Evolutionary conservation across 176 grass and related monocot genomes (phyloP), one percentile per base, ranked within the genome.

Genomic region (Cymbopogon citratus): DNA sequence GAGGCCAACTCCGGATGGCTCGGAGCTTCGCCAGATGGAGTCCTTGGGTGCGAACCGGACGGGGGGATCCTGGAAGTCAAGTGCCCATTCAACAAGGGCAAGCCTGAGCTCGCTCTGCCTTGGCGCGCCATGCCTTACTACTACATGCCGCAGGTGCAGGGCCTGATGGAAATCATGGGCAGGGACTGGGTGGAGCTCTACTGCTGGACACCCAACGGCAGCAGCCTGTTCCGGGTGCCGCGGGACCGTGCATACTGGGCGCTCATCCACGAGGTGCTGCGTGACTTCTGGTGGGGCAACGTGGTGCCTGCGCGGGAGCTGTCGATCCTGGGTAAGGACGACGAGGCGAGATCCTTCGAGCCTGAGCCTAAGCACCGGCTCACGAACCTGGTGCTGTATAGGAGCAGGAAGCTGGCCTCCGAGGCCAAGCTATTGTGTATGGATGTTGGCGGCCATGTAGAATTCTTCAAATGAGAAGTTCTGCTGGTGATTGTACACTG

Each of bases 71-170:
- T 99, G 31, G 97, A 99, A 69, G 91, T 99, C 45, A 99, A 99
- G 71, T 99, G 97, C 7, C 97, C 97, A 15, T 99, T 88, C 80
- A 99, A 99, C 70, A 99, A 94, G 88, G 97, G 97, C 69, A 99
- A 92, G 62, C 97, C 97, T 16, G 91, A 99, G 78, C 86, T 96
- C 3, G 97, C 89, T 1, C 86, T 96, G 48, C 97, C 97, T 31
- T 99, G 93, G 93, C 65, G 85, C 15, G 71, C 63, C 67, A 77
- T 99, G 91, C 97, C 97, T 12, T 92, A 87, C 88, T 99, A 99
- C 74, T 99, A 99, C 75, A 93, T 99, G 92, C 97, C 97, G 0
- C 97, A 99, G 82, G 87, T 99, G 87, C 97, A 99, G 38, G 97
- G 93, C 23, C 89, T 93, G 82, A 99, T 99, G 97, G 97, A 99